These are phyloP conservation scores for Aspergillus ostianus DNA, from an alignment of 495 filamentous ascomycete genomes.

Conservation along the genomic window DNA sequence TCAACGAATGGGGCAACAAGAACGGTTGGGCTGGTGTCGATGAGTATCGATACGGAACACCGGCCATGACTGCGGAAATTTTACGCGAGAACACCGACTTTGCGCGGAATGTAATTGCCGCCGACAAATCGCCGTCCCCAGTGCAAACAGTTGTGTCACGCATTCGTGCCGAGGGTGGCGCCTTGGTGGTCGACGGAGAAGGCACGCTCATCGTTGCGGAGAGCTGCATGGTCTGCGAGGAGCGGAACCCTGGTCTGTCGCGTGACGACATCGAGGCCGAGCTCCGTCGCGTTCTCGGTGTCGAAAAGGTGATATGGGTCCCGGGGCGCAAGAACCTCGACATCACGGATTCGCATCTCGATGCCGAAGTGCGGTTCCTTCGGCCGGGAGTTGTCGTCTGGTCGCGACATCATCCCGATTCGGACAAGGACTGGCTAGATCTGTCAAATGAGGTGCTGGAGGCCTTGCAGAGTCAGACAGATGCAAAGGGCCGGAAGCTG, in stretches of 20 bases:
- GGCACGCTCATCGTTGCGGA: conserved; percentile 29
- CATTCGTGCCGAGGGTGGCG: conserved; percentile 27
- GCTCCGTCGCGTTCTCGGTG: conserved; percentile 23
- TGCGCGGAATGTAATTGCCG: conserved; percentile 22
- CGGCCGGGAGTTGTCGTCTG: conserved; percentile 25
- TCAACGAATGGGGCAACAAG: conserved; percentile 32
- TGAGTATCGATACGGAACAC: conserved; percentile 11
- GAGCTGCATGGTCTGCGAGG: conserved; percentile 28
- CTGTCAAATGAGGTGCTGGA: conserved; percentile 22
- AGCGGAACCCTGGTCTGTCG: conserved; percentile 25
- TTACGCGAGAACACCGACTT: conserved; percentile 24
- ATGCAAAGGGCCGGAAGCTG: conserved; percentile 25
- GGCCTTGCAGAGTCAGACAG: conserved; percentile 17
- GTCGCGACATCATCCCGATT: conserved; percentile 17
- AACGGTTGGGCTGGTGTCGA: conserved; percentile 12
- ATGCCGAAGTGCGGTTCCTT: conserved; percentile 27
- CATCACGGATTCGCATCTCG: conserved; percentile 29
- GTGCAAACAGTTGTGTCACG: conserved; percentile 20
- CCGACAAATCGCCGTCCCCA: conserved; percentile 14
- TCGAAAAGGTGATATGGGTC: conserved; percentile 31
- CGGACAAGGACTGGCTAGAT: conserved; percentile 21
- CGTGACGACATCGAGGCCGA: conserved; percentile 23
- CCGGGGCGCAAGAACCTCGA: conserved; percentile 25
- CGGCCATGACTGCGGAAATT: conserved; percentile 15
- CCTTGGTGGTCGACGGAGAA: conserved; percentile 26